Base-by-base conservation (phyloP, 1,284 basidiomycete genomes). In the Melanopsichium pennsylvanicum region DNA sequence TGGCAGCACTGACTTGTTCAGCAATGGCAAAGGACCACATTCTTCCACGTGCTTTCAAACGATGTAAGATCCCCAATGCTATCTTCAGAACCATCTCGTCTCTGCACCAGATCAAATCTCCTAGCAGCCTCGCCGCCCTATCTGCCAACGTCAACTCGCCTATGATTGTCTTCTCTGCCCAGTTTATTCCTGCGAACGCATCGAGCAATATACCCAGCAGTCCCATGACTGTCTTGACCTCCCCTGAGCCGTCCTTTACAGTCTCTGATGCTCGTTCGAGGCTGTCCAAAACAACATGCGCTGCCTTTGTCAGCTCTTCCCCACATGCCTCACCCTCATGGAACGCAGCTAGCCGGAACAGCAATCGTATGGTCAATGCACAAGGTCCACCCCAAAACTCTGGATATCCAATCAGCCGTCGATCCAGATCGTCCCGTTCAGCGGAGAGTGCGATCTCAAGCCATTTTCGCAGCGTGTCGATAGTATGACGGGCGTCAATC, bases 401-500 rank as follows among this genome's bases (percentile, higher is more conserved):
- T 1, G 39, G n/a, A 6, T 32, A 7, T 4, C 10, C 6, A 15
- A 48, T 35, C 11, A 56, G 52, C 3, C 26, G 31, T 8, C 25
- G 31, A 25, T 63, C 54, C 6, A 57, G 39, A 23, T 23, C 18
- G 5, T 15, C 8, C 4, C 43, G 54, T 18, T 63, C 21, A 8
- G 27, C 26, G 48, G 26, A 5, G 54, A 34, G 1, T 21, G 18
- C n/a, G n/a, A n/a, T n/a, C 36, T 57, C 60, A 25, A 57, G 40
- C 48, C 44, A 52, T 8, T 25, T 2, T 22, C 60, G 60, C 27
- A 25, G 34, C 22, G 29, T 19, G 31, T 63, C 60, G 40, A 63
- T 44, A 11, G 60, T 63, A 15, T 52, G 39, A 18, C 49, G 48
- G 16, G 60, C 54, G 31, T 63, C 54, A 22, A 51, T 47, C 12